Conservation (phyloP, 2,329 filamentous ascomycete species). For the Coleophoma eucalyptorum region DNA sequence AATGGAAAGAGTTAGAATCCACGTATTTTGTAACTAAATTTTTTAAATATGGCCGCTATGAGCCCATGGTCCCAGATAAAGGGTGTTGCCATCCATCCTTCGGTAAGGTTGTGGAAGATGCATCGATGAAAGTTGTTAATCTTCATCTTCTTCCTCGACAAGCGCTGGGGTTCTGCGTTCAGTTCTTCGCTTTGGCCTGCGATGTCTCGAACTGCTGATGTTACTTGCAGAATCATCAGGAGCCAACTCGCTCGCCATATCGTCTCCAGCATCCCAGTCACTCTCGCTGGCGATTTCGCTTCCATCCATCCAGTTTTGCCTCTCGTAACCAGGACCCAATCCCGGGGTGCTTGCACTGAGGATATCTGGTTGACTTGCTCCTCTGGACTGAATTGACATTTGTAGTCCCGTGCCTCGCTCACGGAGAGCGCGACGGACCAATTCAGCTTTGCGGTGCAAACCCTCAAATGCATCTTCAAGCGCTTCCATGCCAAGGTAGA, state of each 20-base stretch:
- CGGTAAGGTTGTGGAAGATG: too few species aligned
- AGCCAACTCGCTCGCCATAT: slow-evolving; percentile 57
- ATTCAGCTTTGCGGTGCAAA: slow-evolving; percentile 81
- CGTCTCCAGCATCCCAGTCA: slow-evolving; percentile 34
- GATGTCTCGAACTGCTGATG: slow-evolving; percentile 66
- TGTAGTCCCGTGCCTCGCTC: slow-evolving; percentile 75
- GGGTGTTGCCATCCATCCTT: too few species aligned
- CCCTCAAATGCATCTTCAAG: slow-evolving; percentile 92
- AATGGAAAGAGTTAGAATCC: neutral
- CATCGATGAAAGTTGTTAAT: slow-evolving; percentile 8
- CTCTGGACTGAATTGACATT: slow-evolving; percentile 24
- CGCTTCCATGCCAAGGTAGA: slow-evolving; percentile 90
- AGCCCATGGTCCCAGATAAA: too few species aligned
- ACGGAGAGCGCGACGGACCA: slow-evolving; percentile 72
- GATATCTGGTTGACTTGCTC: slow-evolving; percentile 19
- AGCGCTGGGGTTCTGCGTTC: slow-evolving; percentile 69
- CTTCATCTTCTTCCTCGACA: slow-evolving; percentile 63
- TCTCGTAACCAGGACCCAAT: slow-evolving; percentile 26
- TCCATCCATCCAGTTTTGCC: slow-evolving; percentile 22
- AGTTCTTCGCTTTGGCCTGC: slow-evolving; percentile 62
- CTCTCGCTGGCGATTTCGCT: slow-evolving; percentile 44
- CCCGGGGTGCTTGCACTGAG: slow-evolving; percentile 41
- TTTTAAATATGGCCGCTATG: too few species aligned
- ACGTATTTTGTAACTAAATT: neutral
- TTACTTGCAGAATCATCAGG: slow-evolving; percentile 81